Percentiles rank a stretch among this genome's conserved stretches.
phyloP scores from a whole-genome alignment of 345 rosid genomes.

The Eucalyptus regnans region DNA sequence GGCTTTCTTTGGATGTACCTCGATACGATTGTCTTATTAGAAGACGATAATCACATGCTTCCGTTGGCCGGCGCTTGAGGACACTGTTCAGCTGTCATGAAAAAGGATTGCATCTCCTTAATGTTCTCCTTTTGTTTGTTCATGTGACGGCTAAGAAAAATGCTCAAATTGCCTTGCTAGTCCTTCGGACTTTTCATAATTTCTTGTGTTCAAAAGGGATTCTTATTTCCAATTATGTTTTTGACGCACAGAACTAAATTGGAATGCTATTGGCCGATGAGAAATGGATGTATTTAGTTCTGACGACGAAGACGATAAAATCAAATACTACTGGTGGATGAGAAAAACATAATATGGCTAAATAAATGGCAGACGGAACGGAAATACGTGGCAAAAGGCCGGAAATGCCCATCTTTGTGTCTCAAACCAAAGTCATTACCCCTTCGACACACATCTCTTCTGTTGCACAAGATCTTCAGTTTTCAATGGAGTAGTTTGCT shows the following conservation, averaged over 20 bases:
- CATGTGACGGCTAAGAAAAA: no score
- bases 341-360: fast-evolving
- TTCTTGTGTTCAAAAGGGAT: fast-evolving
- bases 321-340: not conserved
- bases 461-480: no score
- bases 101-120: not conserved
- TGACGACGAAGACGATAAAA: not conserved
- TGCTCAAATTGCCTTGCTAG: not conserved
- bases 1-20: not conserved
- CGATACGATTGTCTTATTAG: not conserved
- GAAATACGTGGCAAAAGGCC: no score
- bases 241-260: not conserved
- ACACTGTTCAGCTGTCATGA: not conserved
- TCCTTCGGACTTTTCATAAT: not conserved
- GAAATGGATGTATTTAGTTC: not conserved
- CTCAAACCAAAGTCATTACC: no score
- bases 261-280: not conserved
- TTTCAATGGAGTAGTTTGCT: not conserved
- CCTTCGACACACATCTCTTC: no score
- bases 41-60: not conserved
- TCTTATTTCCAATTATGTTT: not conserved
- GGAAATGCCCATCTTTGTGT: no score
- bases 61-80: no score
- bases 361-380: no score
- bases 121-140: no score